Base-by-base conservation (phyloP, 2,329 filamentous ascomycete species). In the Macrophomina pseudophaseolina region DNA sequence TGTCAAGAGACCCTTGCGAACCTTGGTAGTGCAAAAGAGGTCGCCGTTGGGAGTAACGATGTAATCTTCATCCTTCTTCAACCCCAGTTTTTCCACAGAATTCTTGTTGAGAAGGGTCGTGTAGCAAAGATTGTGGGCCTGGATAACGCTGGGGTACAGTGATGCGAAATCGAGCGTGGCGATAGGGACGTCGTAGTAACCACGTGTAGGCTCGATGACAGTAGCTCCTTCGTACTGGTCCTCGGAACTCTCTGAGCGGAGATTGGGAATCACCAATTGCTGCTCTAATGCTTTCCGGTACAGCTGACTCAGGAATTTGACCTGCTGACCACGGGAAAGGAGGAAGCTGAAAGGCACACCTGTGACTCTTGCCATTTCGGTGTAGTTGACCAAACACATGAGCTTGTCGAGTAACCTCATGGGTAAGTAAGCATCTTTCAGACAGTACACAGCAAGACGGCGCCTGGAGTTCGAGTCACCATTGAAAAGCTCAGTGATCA, bases 291-390 rank as follows among this genome's bases (percentile, higher is more conserved):
- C 94, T 79, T 98, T 98, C 66, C 95, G 90, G 85, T 97, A 99
- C 16, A 99, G 84, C 76, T 99, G 95, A 77, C 94, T 98, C 81
- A 99, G 88, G 80, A 99, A 99, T 75, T 97, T 97, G 76, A 99
- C 90, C 79, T 99, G 96, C 78, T 99, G 95, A 52, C 95, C 95
- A 75, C 94, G 89, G 30, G 95, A 89, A 1, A 99, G 86, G 52
- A 99, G 85, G 75, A 91, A 97, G 76, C 97, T 98, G 84, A 99
- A 99, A 0, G 95, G 95, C 4, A 99, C 94, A 72, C 95, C 95
- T 32, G 96, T 99, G 80, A 99, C 95, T 87, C 95, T 95, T 67
- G 95, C 94, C 95, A 99, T 99, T 81, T 99, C 95, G 0, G 95
- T 98, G 75, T 98, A 98, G 77, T 99, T 99, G 80, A 97, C 91